Evolutionary conservation across 345 rosid species (phyloP).

Genomic region (Acer campestre): DNA sequence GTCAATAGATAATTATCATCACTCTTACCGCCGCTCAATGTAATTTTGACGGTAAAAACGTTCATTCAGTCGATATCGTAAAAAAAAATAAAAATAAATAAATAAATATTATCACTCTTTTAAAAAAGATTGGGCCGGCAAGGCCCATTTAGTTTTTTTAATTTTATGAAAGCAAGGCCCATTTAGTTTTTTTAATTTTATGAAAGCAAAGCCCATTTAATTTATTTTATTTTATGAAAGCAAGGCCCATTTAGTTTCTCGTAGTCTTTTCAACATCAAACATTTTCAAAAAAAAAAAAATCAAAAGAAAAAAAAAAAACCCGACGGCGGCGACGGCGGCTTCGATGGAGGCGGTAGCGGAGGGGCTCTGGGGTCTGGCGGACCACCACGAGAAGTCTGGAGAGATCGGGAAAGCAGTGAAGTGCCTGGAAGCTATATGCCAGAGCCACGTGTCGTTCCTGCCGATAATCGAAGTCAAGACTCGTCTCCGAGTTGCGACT

Average conservation of each 20-base stretch:
- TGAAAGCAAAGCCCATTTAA: neutral
- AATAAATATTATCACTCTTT: too few species aligned
- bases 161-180: neutral
- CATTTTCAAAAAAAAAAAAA: neutral
- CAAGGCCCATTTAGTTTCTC: neutral
- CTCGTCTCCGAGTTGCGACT: constrained; percentile 79
- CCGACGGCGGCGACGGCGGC: neutral
- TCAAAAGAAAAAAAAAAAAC: neutral
- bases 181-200: too few species aligned
- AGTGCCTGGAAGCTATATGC: constrained; percentile 92
- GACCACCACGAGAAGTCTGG: constrained; percentile 75
- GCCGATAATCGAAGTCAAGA: constrained; percentile 84
- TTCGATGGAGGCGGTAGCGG: constrained; percentile 77
- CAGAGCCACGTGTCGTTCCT: constrained; percentile 71
- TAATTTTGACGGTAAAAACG: too few species aligned
- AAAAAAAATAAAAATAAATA: too few species aligned
- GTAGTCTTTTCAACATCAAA: neutral
- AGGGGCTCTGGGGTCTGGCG: constrained; percentile 92
- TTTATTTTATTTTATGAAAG: too few species aligned
- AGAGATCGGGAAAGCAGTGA: constrained; percentile 71
- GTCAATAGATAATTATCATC: too few species aligned
- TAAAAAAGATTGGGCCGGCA: too few species aligned
- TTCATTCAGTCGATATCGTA: too few species aligned
- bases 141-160: too few species aligned
- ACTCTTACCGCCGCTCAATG: too few species aligned